These are phyloP conservation scores for Blastocystis sp. DNA, from an alignment of 352 stramenopile species.

Conservation along the genomic window DNA sequence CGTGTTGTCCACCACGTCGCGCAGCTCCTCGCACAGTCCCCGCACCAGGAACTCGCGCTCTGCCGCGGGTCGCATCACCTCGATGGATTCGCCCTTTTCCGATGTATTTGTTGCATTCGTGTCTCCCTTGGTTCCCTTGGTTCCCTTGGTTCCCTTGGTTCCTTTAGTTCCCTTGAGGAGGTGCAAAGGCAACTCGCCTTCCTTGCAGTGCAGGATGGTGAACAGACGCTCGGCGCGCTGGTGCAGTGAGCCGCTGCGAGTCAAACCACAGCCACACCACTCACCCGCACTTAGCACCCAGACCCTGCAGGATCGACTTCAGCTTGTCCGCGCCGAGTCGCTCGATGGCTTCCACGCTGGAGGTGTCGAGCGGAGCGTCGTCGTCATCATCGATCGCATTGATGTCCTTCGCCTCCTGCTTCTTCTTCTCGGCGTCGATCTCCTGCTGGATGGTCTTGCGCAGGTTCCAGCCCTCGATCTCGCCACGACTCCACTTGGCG, in stretches of 20 bases:
- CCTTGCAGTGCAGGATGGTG: constrained; percentile 40
- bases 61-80: constrained; percentile 43
- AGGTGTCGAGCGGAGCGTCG: constrained; percentile 69
- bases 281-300: constrained; percentile 51
- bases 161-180: too few species aligned
- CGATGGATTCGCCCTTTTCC: constrained; percentile 46
- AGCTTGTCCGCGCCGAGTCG: neutral
- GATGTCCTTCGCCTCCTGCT: constrained; percentile 42
- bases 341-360: constrained; percentile 32
- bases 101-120: neutral
- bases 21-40: constrained; percentile 62
- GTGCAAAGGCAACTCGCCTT: constrained; percentile 1
- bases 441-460: too few species aligned
- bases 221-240: constrained; percentile 70
- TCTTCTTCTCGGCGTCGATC: neutral
- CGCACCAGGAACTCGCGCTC: constrained; percentile 59
- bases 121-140: too few species aligned
- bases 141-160: too few species aligned
- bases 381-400: constrained; percentile 71
- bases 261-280: constrained; percentile 29
- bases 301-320: constrained; percentile 29
- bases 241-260: constrained; percentile 44
- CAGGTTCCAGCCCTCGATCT: neutral
- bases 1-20: constrained; percentile 79
- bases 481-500: neutral